Evolutionary conservation across 1,139 yeast species (phyloP), one percentile per base, ranked within the genome.

Genomic region (Lodderomyces elongisporus): DNA sequence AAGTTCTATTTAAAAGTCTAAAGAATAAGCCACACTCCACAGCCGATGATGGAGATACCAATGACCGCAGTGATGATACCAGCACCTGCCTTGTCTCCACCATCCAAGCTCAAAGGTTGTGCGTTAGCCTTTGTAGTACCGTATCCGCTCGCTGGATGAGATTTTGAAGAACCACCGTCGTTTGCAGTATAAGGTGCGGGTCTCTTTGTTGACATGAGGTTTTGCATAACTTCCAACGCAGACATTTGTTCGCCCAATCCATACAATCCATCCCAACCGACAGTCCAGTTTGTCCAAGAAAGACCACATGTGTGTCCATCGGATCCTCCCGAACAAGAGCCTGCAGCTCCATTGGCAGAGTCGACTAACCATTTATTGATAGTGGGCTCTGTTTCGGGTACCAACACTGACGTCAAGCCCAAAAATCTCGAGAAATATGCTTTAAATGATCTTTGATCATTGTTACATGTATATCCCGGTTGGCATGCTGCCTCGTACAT

Each of bases 171-270:
- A 30, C 85, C 91, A 42, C 89, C 89, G 30, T 66, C 56, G 3
- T 49, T 46, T 13, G 74, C 68, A 6, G 84, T 77, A 40, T 64
- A 77, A 22, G 84, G 88, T 39, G 77, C 71, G 15, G 71, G 76
- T 41, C 66, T 66, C 24, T 70, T 60, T 34, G 67, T 56, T 15
- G 75, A 75, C 51, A 78, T 62, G 35, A 82, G 66, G 45, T 74
- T 79, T 45, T 79, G 83, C 51, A 88, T 72, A 4, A 76, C 77
- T 54, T 88, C 96, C 38, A 88, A 64, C 0, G 96, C 95, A 31
- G 78, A 59, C 84, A 89, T 85, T 57, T 89, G 96, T 58, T 89
- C 96, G 43, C 97, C 97, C 26, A 89, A 69, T n/a, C 97, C 97
- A 47, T 74, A 88, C 32, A 48, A 54, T 3, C 79, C 81, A 57